A percentile compares a stretch with the other conserved stretches of the same genome.
These are phyloP conservation scores for Neurospora sp. DNA, from an alignment of 495 filamentous ascomycete genomes.

Conservation along the genomic window DNA sequence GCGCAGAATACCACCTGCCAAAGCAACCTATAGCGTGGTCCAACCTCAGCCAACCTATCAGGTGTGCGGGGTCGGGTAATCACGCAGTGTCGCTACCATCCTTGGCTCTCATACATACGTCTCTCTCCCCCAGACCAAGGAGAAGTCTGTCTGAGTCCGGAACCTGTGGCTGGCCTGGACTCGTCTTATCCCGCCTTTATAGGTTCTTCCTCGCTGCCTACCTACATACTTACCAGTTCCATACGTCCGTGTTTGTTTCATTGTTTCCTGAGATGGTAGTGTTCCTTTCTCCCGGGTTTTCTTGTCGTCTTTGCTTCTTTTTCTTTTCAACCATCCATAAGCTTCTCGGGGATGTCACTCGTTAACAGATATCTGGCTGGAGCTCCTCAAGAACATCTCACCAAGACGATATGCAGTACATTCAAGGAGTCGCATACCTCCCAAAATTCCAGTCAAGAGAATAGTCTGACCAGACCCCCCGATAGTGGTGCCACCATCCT, in stretches of 20 bases:
- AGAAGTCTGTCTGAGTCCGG: background rate
- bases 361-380: too few species aligned
- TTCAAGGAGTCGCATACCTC: background rate
- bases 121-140: background rate
- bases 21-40: background rate
- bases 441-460: background rate
- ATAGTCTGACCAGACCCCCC: background rate
- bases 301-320: background rate
- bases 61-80: background rate
- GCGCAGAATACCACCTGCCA: background rate
- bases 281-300: background rate
- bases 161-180: background rate
- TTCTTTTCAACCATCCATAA: background rate
- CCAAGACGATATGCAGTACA: too few species aligned
- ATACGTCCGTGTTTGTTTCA: background rate
- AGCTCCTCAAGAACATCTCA: too few species aligned
- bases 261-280: background rate
- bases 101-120: background rate
- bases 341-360: background rate
- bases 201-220: background rate
- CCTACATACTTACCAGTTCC: background rate
- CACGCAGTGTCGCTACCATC: background rate
- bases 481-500: background rate
- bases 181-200: background rate
- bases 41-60: background rate